Evolutionary conservation across 2,329 filamentous ascomycete species (phyloP).

Genomic region (Exophiala mesophila): DNA sequence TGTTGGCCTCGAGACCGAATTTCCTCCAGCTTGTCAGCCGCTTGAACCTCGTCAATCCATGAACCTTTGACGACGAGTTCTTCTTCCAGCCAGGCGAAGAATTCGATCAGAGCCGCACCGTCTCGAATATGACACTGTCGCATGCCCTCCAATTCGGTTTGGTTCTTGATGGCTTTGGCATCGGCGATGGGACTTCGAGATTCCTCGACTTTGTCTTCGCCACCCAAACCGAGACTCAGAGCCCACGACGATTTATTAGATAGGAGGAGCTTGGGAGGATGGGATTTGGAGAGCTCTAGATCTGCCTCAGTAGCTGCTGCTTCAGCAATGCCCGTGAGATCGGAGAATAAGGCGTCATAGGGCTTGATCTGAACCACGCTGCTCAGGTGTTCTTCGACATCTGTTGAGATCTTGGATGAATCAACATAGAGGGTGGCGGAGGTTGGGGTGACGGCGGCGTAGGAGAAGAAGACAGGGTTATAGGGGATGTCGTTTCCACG

Average conservation of each 20-base stretch:
- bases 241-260: conserved; percentile 94
- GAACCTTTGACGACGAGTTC: conserved; percentile 70
- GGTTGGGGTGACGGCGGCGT: conserved; percentile 76
- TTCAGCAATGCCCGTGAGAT: conserved; percentile 62
- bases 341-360: conserved; percentile 75
- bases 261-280: conserved; percentile 67
- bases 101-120: conserved; percentile 83
- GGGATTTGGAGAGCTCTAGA: conserved; percentile 32
- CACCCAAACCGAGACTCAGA: conserved; percentile 78
- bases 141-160: conserved; percentile 86
- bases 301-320: conserved; percentile 35
- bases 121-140: conserved; percentile 88
- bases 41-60: conserved; percentile 78
- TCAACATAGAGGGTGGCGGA: conserved; percentile 80
- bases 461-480: conserved; percentile 98
- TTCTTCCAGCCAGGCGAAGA: conserved; percentile 94
- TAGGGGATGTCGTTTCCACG: conserved; percentile 93
- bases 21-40: conserved; percentile 81
- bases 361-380: conserved; percentile 69
- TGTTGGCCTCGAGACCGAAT: conserved; percentile 57
- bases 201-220: conserved; percentile 79
- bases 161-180: conserved; percentile 91
- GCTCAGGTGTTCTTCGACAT: conserved; percentile 65
- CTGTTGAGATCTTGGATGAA: conserved; percentile 65
- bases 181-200: conserved; percentile 81